Evolutionary conservation across 176 grass and related monocot genomes (phyloP), one percentile per base, ranked within the genome.

Genomic region (Triticum timopheevii): DNA sequence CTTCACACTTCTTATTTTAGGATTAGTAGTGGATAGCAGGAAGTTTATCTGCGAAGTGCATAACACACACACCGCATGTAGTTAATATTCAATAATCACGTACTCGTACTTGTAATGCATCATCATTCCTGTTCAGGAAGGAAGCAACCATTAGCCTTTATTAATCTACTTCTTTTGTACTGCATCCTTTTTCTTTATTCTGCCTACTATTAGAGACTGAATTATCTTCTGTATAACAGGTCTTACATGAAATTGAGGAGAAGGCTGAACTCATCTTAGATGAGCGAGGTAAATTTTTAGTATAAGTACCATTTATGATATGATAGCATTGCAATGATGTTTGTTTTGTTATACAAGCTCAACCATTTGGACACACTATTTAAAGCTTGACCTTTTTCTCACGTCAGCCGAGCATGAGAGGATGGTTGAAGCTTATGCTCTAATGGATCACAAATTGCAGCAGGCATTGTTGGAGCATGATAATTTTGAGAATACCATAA

Each of bases 181-280:
- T 64, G 25, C 58, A 67, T 36, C 25, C 8, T 86, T 17, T 30
- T 77, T 36, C 5, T 22, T 83, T 81, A 13, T 38, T 80, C 4
- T 77, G 8, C 42, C n/a, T 83, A 25, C 35, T 83, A 66, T 59
- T 50, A 30, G 8, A 35, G 61, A 22, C 85, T 82, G 73, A 92
- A 23, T 81, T 83, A 40, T 78, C 10, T 80, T 23, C 73, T 87
- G 73, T 30, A 34, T 30, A 88, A 67, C 83, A 99, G 97, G 90
- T 99, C 50, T 87, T 99, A 82, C 94, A 92, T 79, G 97, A 99
- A 88, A 99, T 99, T 59, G 97, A 99, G 90, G 94, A 87, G 77
- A 99, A 99, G 79, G 97, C 97, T 52, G 94, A 94, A 70, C 89
- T 99, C 66, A 99, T 99, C 39, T 91, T 99, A 81, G 97, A 94